These are phyloP conservation scores for Vinca minor DNA, from an alignment of 257 asterid genomes.

Conservation along the genomic window DNA sequence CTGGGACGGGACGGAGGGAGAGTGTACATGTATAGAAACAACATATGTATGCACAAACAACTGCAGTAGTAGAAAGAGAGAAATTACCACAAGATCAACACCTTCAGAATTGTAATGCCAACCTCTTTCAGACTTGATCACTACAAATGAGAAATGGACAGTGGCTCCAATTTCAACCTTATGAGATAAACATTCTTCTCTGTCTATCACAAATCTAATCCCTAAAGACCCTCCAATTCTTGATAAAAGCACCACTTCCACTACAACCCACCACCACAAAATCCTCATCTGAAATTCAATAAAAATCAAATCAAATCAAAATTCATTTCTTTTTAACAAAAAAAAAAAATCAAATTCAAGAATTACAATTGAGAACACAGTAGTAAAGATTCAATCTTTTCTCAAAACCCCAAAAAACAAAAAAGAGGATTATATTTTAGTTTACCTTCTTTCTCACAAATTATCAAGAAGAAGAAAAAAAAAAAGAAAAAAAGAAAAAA, in stretches of 20 bases:
- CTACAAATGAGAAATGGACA: constrained; percentile 86
- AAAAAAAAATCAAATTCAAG: too few relatives aligned
- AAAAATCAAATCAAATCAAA: not conserved
- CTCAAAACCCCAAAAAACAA: too few relatives aligned
- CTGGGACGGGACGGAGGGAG: too few relatives aligned
- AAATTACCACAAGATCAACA: constrained; percentile 87
- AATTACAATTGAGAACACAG: too few relatives aligned
- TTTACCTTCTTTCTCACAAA: not conserved
- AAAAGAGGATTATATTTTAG: too few relatives aligned
- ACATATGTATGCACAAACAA: not conserved
- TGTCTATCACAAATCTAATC: constrained; percentile 79
- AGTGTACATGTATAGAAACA: not conserved
- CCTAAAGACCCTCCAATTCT: constrained; percentile 47
- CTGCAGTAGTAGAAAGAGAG: not conserved
- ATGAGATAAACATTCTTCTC: constrained; percentile 90
- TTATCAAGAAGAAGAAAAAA: too few relatives aligned
- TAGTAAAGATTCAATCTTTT: too few relatives aligned
- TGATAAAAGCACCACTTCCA: constrained; percentile 30
- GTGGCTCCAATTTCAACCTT: constrained; percentile 89
- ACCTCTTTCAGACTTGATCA: constrained; percentile 71
- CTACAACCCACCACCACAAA: constrained; percentile 23
- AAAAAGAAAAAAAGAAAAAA: too few relatives aligned
- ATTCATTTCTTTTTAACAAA: too few relatives aligned
- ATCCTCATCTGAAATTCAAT: constrained; percentile 37
- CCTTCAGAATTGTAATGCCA: constrained; percentile 82